These are phyloP conservation scores for Apiotrichum montevideense DNA, from an alignment of 1,284 basidiomycete genomes.

Conservation along the genomic window DNA sequence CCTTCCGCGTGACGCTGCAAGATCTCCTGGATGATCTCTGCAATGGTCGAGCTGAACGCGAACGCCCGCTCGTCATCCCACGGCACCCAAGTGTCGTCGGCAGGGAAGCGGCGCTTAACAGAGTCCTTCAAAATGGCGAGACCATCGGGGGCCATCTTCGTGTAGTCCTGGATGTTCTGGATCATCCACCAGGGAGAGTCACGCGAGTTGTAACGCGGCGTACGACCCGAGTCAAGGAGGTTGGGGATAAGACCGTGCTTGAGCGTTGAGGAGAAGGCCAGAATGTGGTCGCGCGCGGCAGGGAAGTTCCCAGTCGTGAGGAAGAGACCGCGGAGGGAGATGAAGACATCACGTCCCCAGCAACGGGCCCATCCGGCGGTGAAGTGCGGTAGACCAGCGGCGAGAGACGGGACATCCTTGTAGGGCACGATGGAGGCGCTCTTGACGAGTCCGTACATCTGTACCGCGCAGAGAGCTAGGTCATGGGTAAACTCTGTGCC, in stretches of 20 bases:
- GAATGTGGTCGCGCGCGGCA: constrained; percentile 76
- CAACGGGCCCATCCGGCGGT: constrained; percentile 83
- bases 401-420: constrained; percentile 68
- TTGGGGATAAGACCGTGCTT: constrained; percentile 87
- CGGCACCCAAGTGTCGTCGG: constrained; percentile 85
- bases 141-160: constrained; percentile 75
- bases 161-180: constrained; percentile 96
- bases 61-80: constrained; percentile 86
- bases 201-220: constrained; percentile 59
- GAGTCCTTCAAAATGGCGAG: constrained; percentile 69
- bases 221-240: constrained; percentile 76
- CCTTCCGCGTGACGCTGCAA: constrained; percentile 88
- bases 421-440: constrained; percentile 71
- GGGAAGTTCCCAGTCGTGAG: constrained; percentile 83
- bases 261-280: constrained; percentile 75
- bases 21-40: constrained; percentile 93
- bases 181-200: constrained; percentile 72
- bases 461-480: constrained; percentile 75
- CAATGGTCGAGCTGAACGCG: constrained; percentile 69
- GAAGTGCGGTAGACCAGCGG: constrained; percentile 93
- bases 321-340: constrained; percentile 85
- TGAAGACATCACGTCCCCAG: constrained; percentile 97
- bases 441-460: constrained; percentile 84
- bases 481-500: constrained; percentile 86
- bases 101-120: constrained; percentile 86